Evolutionary conservation across 2,329 filamentous ascomycete species (phyloP), one percentile per base, ranked within the genome.

Genomic region (Escovopsis sp.): DNA sequence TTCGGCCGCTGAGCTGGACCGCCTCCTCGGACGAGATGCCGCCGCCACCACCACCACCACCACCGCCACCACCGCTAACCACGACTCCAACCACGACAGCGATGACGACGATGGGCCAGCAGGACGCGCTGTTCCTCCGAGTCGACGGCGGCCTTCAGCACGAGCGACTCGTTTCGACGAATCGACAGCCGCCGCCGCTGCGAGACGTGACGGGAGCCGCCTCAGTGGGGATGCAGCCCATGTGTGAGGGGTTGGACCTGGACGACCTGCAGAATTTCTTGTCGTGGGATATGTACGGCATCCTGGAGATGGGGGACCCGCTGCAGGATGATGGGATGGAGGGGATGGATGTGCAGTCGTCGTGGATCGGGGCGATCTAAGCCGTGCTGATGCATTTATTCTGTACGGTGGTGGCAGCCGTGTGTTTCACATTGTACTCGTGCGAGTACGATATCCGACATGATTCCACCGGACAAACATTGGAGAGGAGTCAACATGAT

Each of bases 231-330:
- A 36, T 43, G 14, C 41, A 48, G 13, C 44, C 47, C 13, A 56
- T 58, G 53, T 50, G 51, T 16, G 49, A 57, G 19, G 52, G 51
- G 18, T 49, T 60, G 4, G 57, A 59, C 35, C 42, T 59, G 10
- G 55, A 55, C 19, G 57, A 60, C 37, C 37, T 60, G 37, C 55
- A 59, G 35, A 58, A 52, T 37, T 59, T 57, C 28, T 35, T 58
- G 34, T 54, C 54, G 5, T 59, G 57, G 57, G 57, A 60, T 35
- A 54, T 60, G 52, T 56, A 58, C 33, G 56, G 56, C 15, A 56
- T 60, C 26, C 57, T 58, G 52, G 57, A 60, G 39, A 55, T 60
- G 49, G 55, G 54, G 23, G 56, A 56, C 8, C 47, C 52, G 1
- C 46, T 56, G 7, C 45, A 53, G 27, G 56, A 54, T 35, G 53